Evolutionary conservation across 1,139 yeast species (phyloP).

Genomic region (Chernovozyma sophiae-reginae): DNA sequence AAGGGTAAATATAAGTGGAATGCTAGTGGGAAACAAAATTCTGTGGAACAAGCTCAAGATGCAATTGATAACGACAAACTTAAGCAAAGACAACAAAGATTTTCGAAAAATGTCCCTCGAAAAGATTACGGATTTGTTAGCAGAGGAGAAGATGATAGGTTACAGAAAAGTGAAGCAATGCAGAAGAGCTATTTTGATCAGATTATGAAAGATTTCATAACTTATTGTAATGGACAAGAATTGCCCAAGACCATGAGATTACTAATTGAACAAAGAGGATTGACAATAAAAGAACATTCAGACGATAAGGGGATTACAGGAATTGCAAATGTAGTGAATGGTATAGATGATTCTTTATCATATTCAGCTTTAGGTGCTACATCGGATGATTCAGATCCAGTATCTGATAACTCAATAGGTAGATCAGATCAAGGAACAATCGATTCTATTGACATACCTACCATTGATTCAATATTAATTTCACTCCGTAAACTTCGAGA

Average conservation of each 20-base stretch:
- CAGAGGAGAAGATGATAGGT: conserved; percentile 52
- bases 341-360: not conserved
- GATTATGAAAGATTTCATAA: conserved; percentile 28
- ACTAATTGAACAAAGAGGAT: not conserved
- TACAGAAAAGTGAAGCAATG: conserved; percentile 41
- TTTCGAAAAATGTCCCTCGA: conserved; percentile 1
- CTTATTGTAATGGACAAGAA: conserved; percentile 19
- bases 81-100: not conserved
- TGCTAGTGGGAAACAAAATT: too few species aligned
- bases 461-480: conserved; percentile 24
- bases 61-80: not conserved
- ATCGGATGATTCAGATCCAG: not conserved
- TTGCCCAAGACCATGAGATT: not conserved
- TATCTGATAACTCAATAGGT: not conserved
- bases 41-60: too few species aligned
- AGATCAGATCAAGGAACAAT: not conserved
- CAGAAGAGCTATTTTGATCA: conserved; percentile 34
- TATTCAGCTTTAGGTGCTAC: not conserved
- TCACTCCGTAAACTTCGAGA: conserved; percentile 50
- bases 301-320: not conserved
- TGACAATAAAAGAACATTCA: not conserved
- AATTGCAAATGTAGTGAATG: too few species aligned
- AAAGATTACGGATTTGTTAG: conserved; percentile 48
- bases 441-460: not conserved
- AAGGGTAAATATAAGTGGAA: too few species aligned